Percentiles rank a stretch among this genome's conserved stretches.
Conservation (phyloP, 768 basidiomycete genomes). For the Chlorophyllum brunneum region DNA sequence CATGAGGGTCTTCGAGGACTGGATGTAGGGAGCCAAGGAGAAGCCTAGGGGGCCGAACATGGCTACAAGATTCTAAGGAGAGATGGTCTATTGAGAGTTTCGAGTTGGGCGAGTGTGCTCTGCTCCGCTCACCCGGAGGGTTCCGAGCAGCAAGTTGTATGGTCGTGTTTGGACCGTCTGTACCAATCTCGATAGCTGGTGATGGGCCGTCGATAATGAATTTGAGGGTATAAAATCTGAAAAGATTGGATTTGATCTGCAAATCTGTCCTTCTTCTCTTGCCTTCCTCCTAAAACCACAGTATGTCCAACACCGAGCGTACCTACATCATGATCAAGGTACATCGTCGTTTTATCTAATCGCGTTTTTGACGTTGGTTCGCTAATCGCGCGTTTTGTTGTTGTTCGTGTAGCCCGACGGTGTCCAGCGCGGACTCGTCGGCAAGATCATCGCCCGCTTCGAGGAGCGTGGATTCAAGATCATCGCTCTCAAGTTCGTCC, state of each 20-base stretch:
- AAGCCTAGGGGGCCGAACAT: slow-evolving; percentile 64
- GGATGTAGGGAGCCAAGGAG: slow-evolving; percentile 76
- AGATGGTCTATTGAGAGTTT: slow-evolving; percentile 14
- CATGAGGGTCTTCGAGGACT: slow-evolving; percentile 63
- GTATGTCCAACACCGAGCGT: slow-evolving; percentile 76
- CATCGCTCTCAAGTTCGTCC: slow-evolving; percentile 87
- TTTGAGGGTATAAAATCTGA: slow-evolving; percentile 16
- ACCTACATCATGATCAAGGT: slow-evolving; percentile 99
- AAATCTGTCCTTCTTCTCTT: slow-evolving; percentile 19
- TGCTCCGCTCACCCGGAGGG: slow-evolving; percentile 25
- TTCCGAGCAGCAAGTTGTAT: slow-evolving; percentile 38
- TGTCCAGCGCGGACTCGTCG: slow-evolving; percentile 94
- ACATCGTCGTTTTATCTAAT: background rate
- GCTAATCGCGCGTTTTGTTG: background rate
- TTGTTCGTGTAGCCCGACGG: slow-evolving; percentile 82
- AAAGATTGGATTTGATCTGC: slow-evolving; percentile 15
- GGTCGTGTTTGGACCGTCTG: slow-evolving; percentile 33
- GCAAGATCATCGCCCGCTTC: slow-evolving; percentile 93
- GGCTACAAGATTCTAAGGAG: slow-evolving; percentile 20
- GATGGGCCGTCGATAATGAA: slow-evolving; percentile 13
- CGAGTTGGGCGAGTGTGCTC: slow-evolving; percentile 7
- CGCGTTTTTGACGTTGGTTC: slow-evolving; percentile 8
- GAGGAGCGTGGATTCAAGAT: slow-evolving; percentile 99
- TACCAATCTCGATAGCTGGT: slow-evolving; percentile 13
- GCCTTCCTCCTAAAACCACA: slow-evolving; percentile 21